Conservation (phyloP, 2,329 filamentous ascomycete genomes). For the Lecanoromycetidae sp. region DNA sequence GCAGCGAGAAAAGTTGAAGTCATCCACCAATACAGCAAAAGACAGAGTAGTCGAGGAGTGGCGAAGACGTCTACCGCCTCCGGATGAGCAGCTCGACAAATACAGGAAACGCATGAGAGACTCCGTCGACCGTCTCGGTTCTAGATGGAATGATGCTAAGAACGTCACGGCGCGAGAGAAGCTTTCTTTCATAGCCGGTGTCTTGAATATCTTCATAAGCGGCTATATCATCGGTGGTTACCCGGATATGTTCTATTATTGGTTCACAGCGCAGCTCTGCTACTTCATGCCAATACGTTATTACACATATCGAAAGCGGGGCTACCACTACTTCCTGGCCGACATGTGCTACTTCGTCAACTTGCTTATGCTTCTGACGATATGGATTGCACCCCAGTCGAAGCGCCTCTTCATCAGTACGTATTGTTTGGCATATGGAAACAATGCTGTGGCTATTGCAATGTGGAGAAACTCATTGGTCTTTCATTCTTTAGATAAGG, state of each 20-base stretch:
- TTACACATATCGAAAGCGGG: conserved; percentile 79
- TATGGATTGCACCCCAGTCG: conserved; percentile 84
- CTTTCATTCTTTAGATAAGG: conserved; percentile 97
- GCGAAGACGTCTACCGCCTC: conserved; percentile 70
- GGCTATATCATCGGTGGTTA: conserved; percentile 82
- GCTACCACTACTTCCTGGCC: conserved; percentile 93
- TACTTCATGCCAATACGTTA: conserved; percentile 97
- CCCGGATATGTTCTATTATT: conserved; percentile 77
- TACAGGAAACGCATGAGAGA: conserved; percentile 78
- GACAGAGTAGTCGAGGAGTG: conserved; percentile 87
- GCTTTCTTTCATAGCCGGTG: conserved; percentile 87
- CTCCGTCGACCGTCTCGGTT: conserved; percentile 76
- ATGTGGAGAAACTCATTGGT: conserved; percentile 99
- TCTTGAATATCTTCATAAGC: conserved; percentile 94
- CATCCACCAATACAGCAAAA: conserved; percentile 63
- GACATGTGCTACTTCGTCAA: conserved; percentile 99
- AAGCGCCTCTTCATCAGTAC: conserved; percentile 85
- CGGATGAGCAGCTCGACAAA: conserved; percentile 84
- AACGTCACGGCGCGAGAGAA: conserved; percentile 85
- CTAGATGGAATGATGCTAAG: conserved; percentile 79
- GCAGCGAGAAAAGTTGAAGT: conserved; percentile 69
- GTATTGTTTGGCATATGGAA: conserved; percentile 87
- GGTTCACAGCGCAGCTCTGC: conserved; percentile 76
- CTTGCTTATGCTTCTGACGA: conserved; percentile 62
- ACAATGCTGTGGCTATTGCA: conserved; percentile 93